phyloP scores from a whole-genome alignment of 108 stramenopile genomes.

The Skeletonema marinoi region DNA sequence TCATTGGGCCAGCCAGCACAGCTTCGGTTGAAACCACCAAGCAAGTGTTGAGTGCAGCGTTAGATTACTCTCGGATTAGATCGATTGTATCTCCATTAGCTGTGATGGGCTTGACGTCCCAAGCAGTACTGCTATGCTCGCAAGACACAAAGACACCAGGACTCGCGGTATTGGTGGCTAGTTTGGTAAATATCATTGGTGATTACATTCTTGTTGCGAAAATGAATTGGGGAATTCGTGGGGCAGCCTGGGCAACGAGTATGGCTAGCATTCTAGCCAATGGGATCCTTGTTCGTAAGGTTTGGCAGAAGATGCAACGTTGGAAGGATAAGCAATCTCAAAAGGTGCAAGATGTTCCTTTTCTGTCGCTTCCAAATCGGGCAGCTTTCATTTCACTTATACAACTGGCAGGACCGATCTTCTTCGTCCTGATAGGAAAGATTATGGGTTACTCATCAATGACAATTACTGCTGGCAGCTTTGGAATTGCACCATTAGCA shows the following conservation, averaged over 20 bases:
- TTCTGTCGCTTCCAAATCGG: conserved; percentile 65
- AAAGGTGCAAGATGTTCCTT: conserved; percentile 39
- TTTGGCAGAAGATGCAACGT: conserved; percentile 42
- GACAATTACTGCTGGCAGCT: conserved; percentile 72
- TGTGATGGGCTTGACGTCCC: conserved; percentile 75
- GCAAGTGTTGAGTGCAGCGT: conserved; percentile 55
- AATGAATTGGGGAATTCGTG: conserved; percentile 58
- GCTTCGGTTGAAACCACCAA: conserved; percentile 9
- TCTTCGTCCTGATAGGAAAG: conserved; percentile 80
- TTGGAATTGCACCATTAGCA: conserved; percentile 80
- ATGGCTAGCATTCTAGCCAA: conserved; percentile 54
- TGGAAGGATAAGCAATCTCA: conserved; percentile 54
- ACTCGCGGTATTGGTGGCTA: conserved; percentile 73
- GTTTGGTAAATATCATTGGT: conserved; percentile 74
- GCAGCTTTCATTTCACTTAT: conserved; percentile 60
- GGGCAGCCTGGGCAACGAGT: conserved; percentile 79
- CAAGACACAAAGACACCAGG: conserved; percentile 85
- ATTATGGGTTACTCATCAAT: conserved; percentile 78
- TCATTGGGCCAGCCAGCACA: conserved; percentile 54
- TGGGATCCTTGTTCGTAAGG: conserved; percentile 56
- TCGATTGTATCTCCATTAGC: conserved; percentile 63
- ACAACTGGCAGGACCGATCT: conserved; percentile 82
- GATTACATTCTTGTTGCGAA: conserved; percentile 65
- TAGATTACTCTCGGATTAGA: conserved; percentile 75
- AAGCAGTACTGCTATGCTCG: conserved; percentile 75